Conservation (phyloP, 2,329 filamentous ascomycete genomes). For the Trichothecium roseum region DNA sequence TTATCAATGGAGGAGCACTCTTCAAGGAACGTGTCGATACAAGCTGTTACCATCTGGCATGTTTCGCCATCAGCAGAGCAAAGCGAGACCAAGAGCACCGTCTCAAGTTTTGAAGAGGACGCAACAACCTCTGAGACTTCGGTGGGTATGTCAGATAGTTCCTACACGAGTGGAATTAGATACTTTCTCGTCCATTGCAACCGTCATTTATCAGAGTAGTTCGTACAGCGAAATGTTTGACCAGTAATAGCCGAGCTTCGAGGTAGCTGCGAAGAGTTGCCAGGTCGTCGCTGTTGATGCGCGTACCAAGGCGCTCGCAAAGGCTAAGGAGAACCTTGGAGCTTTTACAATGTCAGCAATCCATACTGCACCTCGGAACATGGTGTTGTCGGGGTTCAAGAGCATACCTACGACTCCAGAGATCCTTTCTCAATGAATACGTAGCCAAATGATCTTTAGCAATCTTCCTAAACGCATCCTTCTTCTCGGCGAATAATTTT, state of each 20-base stretch:
- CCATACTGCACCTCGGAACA: background rate
- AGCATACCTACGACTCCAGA: conserved; percentile 43
- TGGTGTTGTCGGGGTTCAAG: background rate
- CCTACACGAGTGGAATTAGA: conserved; percentile 23
- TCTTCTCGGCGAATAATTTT: conserved; percentile 29
- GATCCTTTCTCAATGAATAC: conserved; percentile 22
- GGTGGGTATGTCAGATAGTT: conserved; percentile 40
- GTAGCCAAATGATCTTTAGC: conserved; percentile 14
- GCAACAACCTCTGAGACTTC: conserved; percentile 44
- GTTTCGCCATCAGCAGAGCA: conserved; percentile 56
- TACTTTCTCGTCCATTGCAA: no score
- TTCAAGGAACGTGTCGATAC: conserved; percentile 51
- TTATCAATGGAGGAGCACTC: conserved; percentile 47
- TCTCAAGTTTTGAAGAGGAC: conserved; percentile 48
- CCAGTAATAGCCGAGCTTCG: conserved; percentile 40
- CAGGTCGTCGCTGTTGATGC: conserved; percentile 32
- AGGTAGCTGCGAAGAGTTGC: conserved; percentile 44
- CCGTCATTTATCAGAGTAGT: background rate
- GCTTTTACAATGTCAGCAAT: conserved; percentile 8
- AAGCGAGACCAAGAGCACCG: conserved; percentile 50
- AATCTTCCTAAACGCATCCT: conserved; percentile 15
- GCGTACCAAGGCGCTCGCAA: conserved; percentile 35
- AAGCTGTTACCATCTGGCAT: conserved; percentile 53
- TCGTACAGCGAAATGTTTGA: conserved; percentile 39
- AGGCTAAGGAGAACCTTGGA: conserved; percentile 32